Base-by-base conservation (phyloP, 208 protist genomes). In the Acanthamoeba culbertsoni region DNA sequence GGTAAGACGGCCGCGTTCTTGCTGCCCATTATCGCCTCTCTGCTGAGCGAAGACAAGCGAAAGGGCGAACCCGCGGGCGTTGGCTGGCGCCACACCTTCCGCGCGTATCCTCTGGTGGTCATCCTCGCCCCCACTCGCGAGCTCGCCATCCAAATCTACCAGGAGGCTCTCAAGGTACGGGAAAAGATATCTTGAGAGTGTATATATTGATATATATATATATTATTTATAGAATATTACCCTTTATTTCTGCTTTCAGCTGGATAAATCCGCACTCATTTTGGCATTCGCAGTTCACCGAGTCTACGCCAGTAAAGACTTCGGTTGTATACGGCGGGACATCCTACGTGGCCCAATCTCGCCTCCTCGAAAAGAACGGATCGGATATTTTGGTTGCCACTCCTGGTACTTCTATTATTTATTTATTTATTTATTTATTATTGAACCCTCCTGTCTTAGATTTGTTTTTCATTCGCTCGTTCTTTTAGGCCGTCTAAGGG, bases 1-100 rank as follows among this genome's bases (percentile, higher is more conserved):
- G 99, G 99, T 86, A 99, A 99, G 97, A 99, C 99, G 4, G 99
- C 98, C 33, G 99, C 99, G n/a, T 99, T 99, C 96, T 96, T 99
- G 12, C 95, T 99, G 43, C 99, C 99, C 18, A 98, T 99, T 51
- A 98, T 99, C 86, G 98, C 98, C 93, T 65, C 88, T 33, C 96
- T 99, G 2, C 94, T 98, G 16, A 88, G 51, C 51, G 79, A 65
- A 12, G 82, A 98, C 86, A 73, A 93, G 14, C 96, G 97, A n/a
- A 91, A 88, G 57, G 71, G 71, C 35, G 71, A 79, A 51, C 26
- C 71, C 16, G 28, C 45, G 18, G 79, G 79, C 46, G 79, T 55
- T 5, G 79, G 79, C 46, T 88, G 53, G 48, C 45, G 53, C 7
- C 79, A 63, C 51, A 55, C 48, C 79, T 55, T 43, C 51, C 45